Evolutionary conservation across 352 stramenopile genomes (phyloP), one percentile per base, ranked within the genome.

Genomic region (Pythium vanterpoolii): DNA sequence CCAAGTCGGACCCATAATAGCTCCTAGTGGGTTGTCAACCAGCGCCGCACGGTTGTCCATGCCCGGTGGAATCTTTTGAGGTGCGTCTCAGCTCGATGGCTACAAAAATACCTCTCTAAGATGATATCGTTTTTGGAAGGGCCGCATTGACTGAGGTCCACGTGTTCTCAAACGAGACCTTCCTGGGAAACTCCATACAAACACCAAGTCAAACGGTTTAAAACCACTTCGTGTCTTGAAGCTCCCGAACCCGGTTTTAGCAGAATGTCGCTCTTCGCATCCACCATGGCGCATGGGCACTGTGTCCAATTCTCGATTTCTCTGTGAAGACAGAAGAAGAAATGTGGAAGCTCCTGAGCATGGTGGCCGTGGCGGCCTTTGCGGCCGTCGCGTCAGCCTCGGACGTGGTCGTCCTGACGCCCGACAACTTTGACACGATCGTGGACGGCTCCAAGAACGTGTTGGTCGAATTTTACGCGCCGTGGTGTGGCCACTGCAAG

Each of bases 381-480:
- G 63, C 83, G 26, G 72, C 76, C 48, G 74, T 89, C 23, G 80
- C 72, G 9, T 69, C 64, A 45, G 81, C 79, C 9, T 87, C 78
- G 19, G 86, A 93, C 61, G 86, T 93, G 54, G 75, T 82, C 55
- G 83, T 90, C 47, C 68, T 95, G 26, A 92, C 86, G 44, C 78
- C 79, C 9, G 82, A 89, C 44, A 95, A 92, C 73, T 93, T 95
- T 61, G 74, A 89, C 36, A 61, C 73, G 26, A 75, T 93, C 27
- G 79, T 95, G 21, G 84, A 94, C 69, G 84, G 86, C 64, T 91
- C 82, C 38, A 90, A 86, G 67, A 67, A 93, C 67, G 81, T 93
- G 65, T 74, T 95, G 50, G 72, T 95, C 45, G 52, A 81, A 51
- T 81, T 77, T 36, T 81, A 81, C 61, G 72, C 72, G 48, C 72